Evolutionary conservation across 345 rosid species (phyloP), one percentile per base, ranked within the genome.

Genomic region (Geranium brycei): DNA sequence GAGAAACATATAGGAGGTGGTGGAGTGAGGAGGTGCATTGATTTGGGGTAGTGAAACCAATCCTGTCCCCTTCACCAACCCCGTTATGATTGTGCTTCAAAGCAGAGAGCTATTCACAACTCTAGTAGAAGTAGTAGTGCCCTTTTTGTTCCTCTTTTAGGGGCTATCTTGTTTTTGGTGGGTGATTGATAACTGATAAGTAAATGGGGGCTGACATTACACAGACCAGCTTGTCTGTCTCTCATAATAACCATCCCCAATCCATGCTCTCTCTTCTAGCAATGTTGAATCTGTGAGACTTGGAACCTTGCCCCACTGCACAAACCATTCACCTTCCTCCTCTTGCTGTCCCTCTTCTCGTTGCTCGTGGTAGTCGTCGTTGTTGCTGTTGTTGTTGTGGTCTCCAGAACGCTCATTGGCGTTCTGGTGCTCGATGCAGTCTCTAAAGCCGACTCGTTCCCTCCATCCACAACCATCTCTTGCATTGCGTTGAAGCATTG

Each of bases 371-470:
- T 47, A 13, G 13, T 13, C 0, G 13, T 13, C 3, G 13, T 47
- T 0, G 11, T 47, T 13, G 3, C 10, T 13, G 53, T 47, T 47
- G 53, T 13, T 47, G 53, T 47, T 7, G 41, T 3, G 41, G 7
- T 7, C 12, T 82, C 85, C 58, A 80, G 72, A 59, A 85, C 78
- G 31, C 80, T 74, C 11, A 63, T 55, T 53, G 87, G 81, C 0
- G 90, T 82, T 75, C 73, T 67, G 28, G 82, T 71, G 61, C 76
- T 78, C 7, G 82, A 78, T 47, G 64, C 19, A 18, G 63, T 59
- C 16, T 80, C 79, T 16, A 66, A 60, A 8, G 64, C 18, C 7
- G 78, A 74, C 61, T 74, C 79, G 65, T 66, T 56, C 19, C 57
- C 64, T 41, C 68, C 73, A 40, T 56, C 73, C 32, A 60, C 75